Percentiles rank a stretch among this genome's conserved stretches.
phyloP scores from a whole-genome alignment of 768 basidiomycete genomes.

The Pulveroboletus sp. region DNA sequence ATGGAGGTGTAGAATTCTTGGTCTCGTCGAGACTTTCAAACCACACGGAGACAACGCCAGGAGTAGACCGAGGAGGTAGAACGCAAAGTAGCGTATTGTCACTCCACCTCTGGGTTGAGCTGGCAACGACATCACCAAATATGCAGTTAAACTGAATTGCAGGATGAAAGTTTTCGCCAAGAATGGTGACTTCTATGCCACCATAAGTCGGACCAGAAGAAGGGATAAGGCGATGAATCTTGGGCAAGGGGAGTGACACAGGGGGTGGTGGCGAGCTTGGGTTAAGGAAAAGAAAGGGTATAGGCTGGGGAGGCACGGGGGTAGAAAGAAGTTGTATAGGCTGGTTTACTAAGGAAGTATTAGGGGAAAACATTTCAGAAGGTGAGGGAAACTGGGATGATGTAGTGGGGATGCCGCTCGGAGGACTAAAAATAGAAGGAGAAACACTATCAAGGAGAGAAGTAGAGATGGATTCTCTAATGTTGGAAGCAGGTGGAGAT shows the following conservation, averaged over 20 bases:
- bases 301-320: slow-evolving; percentile 35
- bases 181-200: slow-evolving; percentile 90
- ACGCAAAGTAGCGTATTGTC: slow-evolving; percentile 91
- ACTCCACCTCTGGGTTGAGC: slow-evolving; percentile 86
- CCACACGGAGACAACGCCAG: slow-evolving; percentile 88
- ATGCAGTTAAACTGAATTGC: slow-evolving; percentile 67
- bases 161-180: slow-evolving; percentile 87
- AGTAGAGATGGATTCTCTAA: slow-evolving; percentile 9
- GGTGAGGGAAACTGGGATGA: slow-evolving; percentile 16
- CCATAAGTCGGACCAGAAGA: slow-evolving; percentile 83
- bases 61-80: slow-evolving; percentile 72
- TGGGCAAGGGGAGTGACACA: slow-evolving; percentile 53
- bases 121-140: slow-evolving; percentile 80
- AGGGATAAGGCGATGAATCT: slow-evolving; percentile 82
- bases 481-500: slow-evolving; percentile 1
- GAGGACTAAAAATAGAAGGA: slow-evolving; percentile 12
- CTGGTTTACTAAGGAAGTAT: slow-evolving; percentile 13
- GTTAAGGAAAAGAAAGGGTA: slow-evolving; percentile 63
- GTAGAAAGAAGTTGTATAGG: slow-evolving; percentile 15
- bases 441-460: slow-evolving; percentile 7
- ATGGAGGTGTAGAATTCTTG: slow-evolving; percentile 49
- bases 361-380: slow-evolving; percentile 17
- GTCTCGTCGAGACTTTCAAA: slow-evolving; percentile 71
- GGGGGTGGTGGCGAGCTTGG: slow-evolving; percentile 43
- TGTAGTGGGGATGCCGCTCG: slow-evolving; percentile 12